Base-by-base conservation (phyloP, 2,329 filamentous ascomycete species). In the Aspergillus sp. region DNA sequence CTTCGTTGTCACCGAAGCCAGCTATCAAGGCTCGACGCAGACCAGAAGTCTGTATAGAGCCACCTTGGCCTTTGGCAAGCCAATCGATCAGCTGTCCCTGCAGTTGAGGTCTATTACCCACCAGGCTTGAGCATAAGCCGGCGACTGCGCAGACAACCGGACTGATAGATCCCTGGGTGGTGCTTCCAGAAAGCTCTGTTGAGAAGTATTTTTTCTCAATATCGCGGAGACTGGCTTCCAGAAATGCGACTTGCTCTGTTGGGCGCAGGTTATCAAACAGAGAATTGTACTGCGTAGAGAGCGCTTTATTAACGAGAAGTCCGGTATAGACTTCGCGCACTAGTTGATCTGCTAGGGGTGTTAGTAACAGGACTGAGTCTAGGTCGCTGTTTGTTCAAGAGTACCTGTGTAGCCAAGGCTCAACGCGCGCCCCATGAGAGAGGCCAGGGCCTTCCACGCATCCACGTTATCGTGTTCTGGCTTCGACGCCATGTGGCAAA, bases 351-450 rank as follows among this genome's bases (percentile, higher is more conserved):
- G 58, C 1, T 2, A 19, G 45, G 2, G 41, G 24, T 30, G 35
- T 65, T 53, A 67, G 58, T 35, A 49, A 40, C 22, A 13, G 22
- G 4, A 8, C 11, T 11, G 17, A 26, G 10, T 42, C 10, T 9
- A n/a, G 43, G n/a, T 10, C 2, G 42, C 8, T 6, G 10, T 2
- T 13, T 2, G 17, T 46, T 11, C 17, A 38, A 43, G 26, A 35
- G 65, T 76, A 88, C 89, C 86, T 49, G 80, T 76, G 70, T 94
- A 90, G 2, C 89, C 90, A 26, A 96, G 69, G 26, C 81, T 85
- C 53, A 93, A 73, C 1, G 83, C 78, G 56, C 86, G 85, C 3
- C 82, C 76, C 17, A 76, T 71, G 6, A 85, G 60, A 43, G 78
- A 75, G 38, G 74, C 70, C 24, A 73, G 55, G 42, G 65, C 69